Conservation (phyloP, 768 basidiomycete genomes). For the Lactarius sanguifluus region DNA sequence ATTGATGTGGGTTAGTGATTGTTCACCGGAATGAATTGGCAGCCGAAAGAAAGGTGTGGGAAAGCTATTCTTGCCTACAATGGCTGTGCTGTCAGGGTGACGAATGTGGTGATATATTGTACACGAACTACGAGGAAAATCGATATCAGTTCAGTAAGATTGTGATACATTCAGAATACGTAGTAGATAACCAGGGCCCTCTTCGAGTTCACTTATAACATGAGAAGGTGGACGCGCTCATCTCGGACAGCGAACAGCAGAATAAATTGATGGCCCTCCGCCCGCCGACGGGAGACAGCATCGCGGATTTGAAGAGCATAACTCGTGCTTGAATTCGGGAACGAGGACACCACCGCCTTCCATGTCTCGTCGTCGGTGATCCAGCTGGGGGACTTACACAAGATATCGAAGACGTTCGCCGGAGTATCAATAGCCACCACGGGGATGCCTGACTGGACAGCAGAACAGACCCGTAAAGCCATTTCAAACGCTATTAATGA, state of each 20-base stretch:
- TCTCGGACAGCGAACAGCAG: slow-evolving; percentile 68
- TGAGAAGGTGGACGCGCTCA: slow-evolving; percentile 64
- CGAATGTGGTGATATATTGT: background rate
- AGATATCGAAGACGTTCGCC: slow-evolving; percentile 55
- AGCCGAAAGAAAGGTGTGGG: background rate
- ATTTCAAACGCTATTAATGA: slow-evolving; percentile 60
- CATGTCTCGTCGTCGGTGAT: slow-evolving; percentile 74
- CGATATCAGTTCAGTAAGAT: background rate
- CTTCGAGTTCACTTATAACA: slow-evolving; percentile 23
- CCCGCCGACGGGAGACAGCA: slow-evolving; percentile 56
- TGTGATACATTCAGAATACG: background rate
- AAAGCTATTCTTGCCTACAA: background rate
- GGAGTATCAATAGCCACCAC: slow-evolving; percentile 74
- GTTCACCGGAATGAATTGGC: background rate
- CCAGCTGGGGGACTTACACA: slow-evolving; percentile 61
- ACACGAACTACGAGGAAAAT: background rate
- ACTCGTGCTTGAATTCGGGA: slow-evolving; percentile 55
- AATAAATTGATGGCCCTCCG: slow-evolving; percentile 62
- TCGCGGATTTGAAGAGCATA: slow-evolving; percentile 73
- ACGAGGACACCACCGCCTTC: slow-evolving; percentile 55
- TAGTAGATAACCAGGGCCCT: background rate
- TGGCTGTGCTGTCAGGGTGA: background rate
- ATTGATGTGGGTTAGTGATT: background rate
- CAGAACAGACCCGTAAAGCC: slow-evolving; percentile 53
- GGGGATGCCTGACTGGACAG: slow-evolving; percentile 60